Conservation (phyloP, 306 rosid species). For the Fragaria ananassa region DNA sequence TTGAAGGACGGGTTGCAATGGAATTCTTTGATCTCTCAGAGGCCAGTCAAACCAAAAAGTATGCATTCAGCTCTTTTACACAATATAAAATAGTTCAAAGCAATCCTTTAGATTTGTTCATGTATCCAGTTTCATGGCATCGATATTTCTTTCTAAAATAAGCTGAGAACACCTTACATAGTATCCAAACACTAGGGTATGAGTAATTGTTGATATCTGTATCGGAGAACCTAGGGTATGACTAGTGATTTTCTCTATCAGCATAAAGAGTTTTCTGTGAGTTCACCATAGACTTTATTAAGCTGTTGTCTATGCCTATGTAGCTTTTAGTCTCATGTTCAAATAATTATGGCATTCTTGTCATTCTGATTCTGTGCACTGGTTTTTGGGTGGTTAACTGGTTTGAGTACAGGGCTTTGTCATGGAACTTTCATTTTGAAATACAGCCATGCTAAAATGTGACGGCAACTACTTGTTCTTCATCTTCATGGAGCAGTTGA, state of each 20-base stretch:
- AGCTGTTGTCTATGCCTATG: neutral
- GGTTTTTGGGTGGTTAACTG: neutral
- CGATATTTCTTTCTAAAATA: neutral
- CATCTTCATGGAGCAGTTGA: too few relatives aligned
- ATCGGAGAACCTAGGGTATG: neutral
- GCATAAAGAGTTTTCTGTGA: conserved; percentile 7
- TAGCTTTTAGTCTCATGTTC: neutral
- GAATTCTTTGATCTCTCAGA: conserved; percentile 96
- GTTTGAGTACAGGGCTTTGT: neutral
- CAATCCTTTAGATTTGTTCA: neutral
- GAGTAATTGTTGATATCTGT: neutral
- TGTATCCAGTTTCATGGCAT: conserved; percentile 7
- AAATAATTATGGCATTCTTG: neutral
- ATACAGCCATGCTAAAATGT: neutral
- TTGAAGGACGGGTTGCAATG: conserved; percentile 98
- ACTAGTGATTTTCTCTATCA: neutral
- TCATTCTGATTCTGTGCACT: conserved; percentile 9
- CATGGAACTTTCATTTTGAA: neutral
- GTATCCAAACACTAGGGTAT: neutral
- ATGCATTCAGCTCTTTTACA: neutral
- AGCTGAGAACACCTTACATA: neutral
- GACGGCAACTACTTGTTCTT: too few relatives aligned
- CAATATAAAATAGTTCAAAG: neutral
- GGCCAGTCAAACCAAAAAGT: conserved; percentile 93
- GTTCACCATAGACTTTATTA: neutral